These are phyloP conservation scores for Endoconidiophora polonica DNA, from an alignment of 2,329 filamentous ascomycete genomes.

Conservation along the genomic window DNA sequence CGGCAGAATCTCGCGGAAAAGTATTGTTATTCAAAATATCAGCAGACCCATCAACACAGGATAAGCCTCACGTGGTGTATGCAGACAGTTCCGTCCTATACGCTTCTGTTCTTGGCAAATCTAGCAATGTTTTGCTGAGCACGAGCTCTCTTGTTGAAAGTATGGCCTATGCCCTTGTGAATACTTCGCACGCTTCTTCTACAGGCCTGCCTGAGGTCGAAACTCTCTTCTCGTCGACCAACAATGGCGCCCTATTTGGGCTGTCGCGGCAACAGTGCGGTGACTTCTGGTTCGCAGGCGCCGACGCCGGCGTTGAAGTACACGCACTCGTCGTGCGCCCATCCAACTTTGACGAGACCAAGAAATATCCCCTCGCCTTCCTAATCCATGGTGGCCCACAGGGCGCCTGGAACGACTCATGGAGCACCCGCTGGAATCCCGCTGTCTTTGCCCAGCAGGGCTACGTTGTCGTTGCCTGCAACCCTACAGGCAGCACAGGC, in stretches of 20 bases:
- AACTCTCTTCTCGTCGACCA: slow-evolving; percentile 47
- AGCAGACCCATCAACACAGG: slow-evolving; percentile 29
- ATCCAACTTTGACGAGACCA: slow-evolving; percentile 43
- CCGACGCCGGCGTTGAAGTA: slow-evolving; percentile 43
- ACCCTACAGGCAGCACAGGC: slow-evolving; percentile 68
- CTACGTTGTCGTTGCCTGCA: slow-evolving; percentile 66
- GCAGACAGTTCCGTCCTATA: slow-evolving; percentile 36
- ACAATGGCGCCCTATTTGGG: slow-evolving; percentile 49
- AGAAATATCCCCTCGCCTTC: slow-evolving; percentile 65
- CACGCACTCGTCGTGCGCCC: slow-evolving; percentile 53
- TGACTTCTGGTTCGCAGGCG: slow-evolving; percentile 33
- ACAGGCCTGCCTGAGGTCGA: slow-evolving; percentile 16
- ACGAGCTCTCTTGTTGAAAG: slow-evolving; percentile 57
- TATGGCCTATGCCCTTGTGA: slow-evolving; percentile 47
- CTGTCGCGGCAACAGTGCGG: slow-evolving; percentile 45
- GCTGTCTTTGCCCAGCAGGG: slow-evolving; percentile 77
- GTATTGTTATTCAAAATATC: slow-evolving; percentile 46
- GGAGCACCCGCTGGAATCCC: slow-evolving; percentile 75
- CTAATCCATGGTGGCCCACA: slow-evolving; percentile 75
- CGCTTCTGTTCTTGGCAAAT: slow-evolving; percentile 34
- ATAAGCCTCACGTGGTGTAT: slow-evolving; percentile 33
- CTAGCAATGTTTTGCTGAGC: slow-evolving; percentile 41
- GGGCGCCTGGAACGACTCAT: slow-evolving; percentile 56
- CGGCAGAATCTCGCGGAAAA: slow-evolving; percentile 52
- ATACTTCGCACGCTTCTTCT: slow-evolving; percentile 24